Evolutionary conservation across 768 basidiomycete genomes (phyloP), one percentile per base, ranked within the genome.

Genomic region (Mrakia blollopis): DNA sequence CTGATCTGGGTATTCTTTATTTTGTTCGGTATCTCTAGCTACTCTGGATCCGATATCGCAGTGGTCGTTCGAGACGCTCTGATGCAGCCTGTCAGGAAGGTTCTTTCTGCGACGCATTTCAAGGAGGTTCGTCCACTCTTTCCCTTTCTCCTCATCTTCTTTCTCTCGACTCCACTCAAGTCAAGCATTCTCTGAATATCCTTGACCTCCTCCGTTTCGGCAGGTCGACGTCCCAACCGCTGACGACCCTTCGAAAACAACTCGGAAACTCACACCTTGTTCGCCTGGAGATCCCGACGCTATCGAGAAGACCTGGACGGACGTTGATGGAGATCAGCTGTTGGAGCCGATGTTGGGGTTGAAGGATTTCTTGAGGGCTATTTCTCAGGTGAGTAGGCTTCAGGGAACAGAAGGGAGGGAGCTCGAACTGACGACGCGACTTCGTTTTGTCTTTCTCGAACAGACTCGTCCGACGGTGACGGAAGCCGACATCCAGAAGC

Each of bases 1-100:
- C 47, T 68, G 18, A 65, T 52, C 30, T 28, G 30, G 7, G 39
- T 10, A 25, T 18, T 52, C 47, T 18, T 10, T 18, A 16, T 35
- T 35, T 21, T 7, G 35, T 57, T 37, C 25, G 14, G n/a, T 16
- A 3, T 16, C 21, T 37, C 79, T n/a, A 89, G 89, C 0, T 97
- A 92, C 83, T 93, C 94, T 41, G 96, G 96, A 11, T 94, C 93
- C 11, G 96, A 98, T 85, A 94, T 99, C 72, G 89, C 95, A 2
- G 91, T 95, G 79, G 87, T 96, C 72, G 96, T 98, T 35, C 91
- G 94, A 75, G 96, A 98, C 81, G 95, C 96, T 0, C 87, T 99
- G 79, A 99, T 98, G 96, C 95, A 98, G 82, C 96, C 96, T 1
- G 92, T 99, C 21, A 89, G 96, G 73, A 98, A 99, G 83, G 93